Evolutionary conservation across 1,139 yeast species (phyloP).

Genomic region (Saccharomyces pastorianus): DNA sequence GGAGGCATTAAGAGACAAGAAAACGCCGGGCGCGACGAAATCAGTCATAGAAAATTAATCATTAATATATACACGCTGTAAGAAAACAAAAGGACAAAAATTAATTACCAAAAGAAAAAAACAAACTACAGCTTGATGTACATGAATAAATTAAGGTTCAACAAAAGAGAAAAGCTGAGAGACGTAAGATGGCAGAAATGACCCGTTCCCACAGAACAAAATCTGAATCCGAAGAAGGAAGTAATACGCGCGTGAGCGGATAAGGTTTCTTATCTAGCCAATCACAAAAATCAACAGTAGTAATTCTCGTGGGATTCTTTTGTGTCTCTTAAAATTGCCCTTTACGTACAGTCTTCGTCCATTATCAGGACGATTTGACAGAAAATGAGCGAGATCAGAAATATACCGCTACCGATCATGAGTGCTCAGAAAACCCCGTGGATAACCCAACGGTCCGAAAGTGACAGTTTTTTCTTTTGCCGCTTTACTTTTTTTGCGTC

Average conservation of each 20-base stretch:
- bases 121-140: background rate
- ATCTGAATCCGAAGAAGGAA: background rate
- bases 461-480: background rate
- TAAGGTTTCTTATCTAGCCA: background rate
- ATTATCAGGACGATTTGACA: background rate
- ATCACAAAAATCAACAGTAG: background rate
- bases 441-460: background rate
- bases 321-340: background rate
- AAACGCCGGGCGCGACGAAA: background rate
- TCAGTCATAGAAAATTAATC: background rate
- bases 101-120: background rate
- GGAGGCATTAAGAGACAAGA: background rate
- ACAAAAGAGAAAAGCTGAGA: background rate
- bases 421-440: background rate
- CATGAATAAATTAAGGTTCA: background rate
- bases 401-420: background rate
- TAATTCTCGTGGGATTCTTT: background rate
- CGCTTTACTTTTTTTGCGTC: background rate
- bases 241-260: background rate
- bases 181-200: background rate
- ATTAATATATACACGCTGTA: background rate
- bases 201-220: background rate
- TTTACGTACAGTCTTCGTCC: background rate
- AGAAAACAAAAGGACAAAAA: background rate
- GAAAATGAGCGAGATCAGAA: background rate